Percentiles rank a stretch among this genome's conserved stretches.
These are phyloP conservation scores for Phialophora chinensis DNA, from an alignment of 2,329 filamentous ascomycete genomes.

Conservation along the genomic window DNA sequence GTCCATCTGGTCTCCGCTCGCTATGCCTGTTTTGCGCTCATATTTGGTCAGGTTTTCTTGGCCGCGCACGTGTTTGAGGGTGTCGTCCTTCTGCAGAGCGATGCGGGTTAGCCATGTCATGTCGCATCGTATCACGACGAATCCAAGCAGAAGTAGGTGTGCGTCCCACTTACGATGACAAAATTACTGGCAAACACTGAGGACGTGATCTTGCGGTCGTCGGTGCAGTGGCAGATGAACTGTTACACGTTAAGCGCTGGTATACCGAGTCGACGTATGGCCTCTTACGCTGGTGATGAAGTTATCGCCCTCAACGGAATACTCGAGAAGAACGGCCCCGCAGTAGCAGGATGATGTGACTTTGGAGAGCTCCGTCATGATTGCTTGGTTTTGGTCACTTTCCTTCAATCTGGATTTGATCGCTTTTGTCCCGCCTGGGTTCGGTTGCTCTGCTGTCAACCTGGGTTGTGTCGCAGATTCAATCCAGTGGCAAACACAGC, in stretches of 20 bases:
- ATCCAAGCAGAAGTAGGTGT: not conserved
- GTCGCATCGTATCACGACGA: not conserved
- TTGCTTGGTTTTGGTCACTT: not conserved
- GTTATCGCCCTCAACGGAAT: slow-evolving; percentile 12
- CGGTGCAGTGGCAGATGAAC: slow-evolving; percentile 16
- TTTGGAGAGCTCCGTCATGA: slow-evolving; percentile 11
- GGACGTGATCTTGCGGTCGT: slow-evolving; percentile 15
- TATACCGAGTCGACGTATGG: not conserved
- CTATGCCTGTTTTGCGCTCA: slow-evolving; percentile 8
- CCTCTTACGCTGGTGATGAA: slow-evolving; percentile 7
- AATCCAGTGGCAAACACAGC: too few relatives aligned
- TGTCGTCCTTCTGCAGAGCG: slow-evolving; percentile 7
- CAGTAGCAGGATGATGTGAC: slow-evolving; percentile 15
- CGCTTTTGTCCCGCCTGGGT: not conserved
- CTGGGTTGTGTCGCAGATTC: not conserved
- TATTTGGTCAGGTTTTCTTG: slow-evolving; percentile 9
- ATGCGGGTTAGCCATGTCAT: not conserved
- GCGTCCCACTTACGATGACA: slow-evolving; percentile 7
- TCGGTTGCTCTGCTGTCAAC: not conserved
- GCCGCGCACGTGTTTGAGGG: not conserved
- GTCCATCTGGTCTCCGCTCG: slow-evolving; percentile 14
- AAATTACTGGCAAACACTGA: slow-evolving; percentile 10
- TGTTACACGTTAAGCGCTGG: not conserved
- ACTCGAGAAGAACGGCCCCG: slow-evolving; percentile 8
- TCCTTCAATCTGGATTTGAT: not conserved